Conservation (phyloP, 2,329 filamentous ascomycete species). For the Fusarium xyrophilum region DNA sequence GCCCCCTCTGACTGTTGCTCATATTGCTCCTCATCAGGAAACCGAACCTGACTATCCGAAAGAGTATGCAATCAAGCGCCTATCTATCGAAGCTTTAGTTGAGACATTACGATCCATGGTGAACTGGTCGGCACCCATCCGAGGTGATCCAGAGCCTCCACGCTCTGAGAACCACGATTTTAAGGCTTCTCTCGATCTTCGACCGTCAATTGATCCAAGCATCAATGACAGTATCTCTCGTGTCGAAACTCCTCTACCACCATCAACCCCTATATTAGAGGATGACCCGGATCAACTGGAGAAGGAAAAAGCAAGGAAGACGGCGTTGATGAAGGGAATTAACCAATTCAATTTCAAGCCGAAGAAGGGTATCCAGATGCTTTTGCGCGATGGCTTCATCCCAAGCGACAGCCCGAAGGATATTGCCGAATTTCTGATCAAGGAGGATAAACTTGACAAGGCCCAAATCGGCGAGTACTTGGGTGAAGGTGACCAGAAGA, state of each 20-base stretch:
- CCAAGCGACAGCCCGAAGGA: constrained; percentile 77
- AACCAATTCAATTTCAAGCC: constrained; percentile 98
- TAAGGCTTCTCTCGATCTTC: constrained; percentile 52
- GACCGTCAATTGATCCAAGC: constrained; percentile 74
- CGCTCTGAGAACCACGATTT: constrained; percentile 44
- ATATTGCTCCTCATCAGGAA: constrained; percentile 68
- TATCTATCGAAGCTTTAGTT: constrained; percentile 86
- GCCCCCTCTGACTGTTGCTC: constrained; percentile 81
- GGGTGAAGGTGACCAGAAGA: constrained; percentile 89
- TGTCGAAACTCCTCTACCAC: constrained; percentile 62
- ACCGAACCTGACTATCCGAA: constrained; percentile 76
- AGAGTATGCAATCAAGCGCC: constrained; percentile 90
- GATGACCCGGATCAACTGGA: constrained; percentile 96
- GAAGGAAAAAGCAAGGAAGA: constrained; percentile 92
- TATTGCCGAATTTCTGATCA: constrained; percentile 82
- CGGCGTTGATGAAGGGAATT: constrained; percentile 86
- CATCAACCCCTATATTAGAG: constrained; percentile 74
- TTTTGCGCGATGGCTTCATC: constrained; percentile 89
- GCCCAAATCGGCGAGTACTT: constrained; percentile 91
- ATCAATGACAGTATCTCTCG: constrained; percentile 66
- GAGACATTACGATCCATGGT: constrained; percentile 89
- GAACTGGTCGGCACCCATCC: constrained; percentile 78
- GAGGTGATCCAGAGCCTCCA: constrained; percentile 59
- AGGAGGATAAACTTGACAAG: constrained; percentile 87
- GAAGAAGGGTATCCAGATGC: constrained; percentile 85